Conservation (phyloP, 192 early-diverging fungal species). For the Gamsiella multidivaricata region DNA sequence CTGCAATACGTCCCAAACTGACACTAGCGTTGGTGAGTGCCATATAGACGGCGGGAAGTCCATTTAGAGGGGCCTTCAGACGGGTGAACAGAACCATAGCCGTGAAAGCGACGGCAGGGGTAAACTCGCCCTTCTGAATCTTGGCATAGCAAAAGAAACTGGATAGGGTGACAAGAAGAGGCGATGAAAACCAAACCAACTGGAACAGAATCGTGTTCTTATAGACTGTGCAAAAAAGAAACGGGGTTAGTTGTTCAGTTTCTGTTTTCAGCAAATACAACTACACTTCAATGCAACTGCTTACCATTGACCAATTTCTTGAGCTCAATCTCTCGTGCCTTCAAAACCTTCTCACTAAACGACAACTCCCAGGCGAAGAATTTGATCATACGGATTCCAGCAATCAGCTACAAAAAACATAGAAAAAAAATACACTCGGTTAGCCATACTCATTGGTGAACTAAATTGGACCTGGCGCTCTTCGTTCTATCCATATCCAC, state of each 20-base stretch:
- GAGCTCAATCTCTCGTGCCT: slow-evolving; percentile 60
- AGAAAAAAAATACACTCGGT: background rate
- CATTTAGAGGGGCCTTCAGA: slow-evolving; percentile 61
- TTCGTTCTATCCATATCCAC: background rate
- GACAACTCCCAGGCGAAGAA: slow-evolving; percentile 82
- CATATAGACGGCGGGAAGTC: slow-evolving; percentile 56
- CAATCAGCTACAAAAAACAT: slow-evolving; percentile 66
- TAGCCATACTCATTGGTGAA: background rate
- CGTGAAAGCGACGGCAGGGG: slow-evolving; percentile 80
- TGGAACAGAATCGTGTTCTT: slow-evolving; percentile 51
- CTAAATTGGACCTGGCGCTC: background rate
- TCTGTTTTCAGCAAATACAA: no score
- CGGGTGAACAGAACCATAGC: slow-evolving; percentile 73
- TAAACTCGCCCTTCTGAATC: slow-evolving; percentile 67
- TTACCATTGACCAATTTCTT: slow-evolving; percentile 60
- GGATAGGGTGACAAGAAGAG: slow-evolving; percentile 70
- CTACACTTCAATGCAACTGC: no score
- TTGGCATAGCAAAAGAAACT: slow-evolving; percentile 65
- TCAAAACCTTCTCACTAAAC: slow-evolving; percentile 72
- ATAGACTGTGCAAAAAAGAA: slow-evolving; percentile 26
- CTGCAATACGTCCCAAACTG: slow-evolving; percentile 59
- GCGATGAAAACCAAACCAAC: slow-evolving; percentile 58
- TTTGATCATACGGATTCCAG: slow-evolving; percentile 93
- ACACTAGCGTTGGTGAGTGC: slow-evolving; percentile 56
- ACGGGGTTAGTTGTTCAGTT: background rate